These are phyloP conservation scores for Pichia sp. DNA, from an alignment of 1,139 yeast species.

Conservation along the genomic window DNA sequence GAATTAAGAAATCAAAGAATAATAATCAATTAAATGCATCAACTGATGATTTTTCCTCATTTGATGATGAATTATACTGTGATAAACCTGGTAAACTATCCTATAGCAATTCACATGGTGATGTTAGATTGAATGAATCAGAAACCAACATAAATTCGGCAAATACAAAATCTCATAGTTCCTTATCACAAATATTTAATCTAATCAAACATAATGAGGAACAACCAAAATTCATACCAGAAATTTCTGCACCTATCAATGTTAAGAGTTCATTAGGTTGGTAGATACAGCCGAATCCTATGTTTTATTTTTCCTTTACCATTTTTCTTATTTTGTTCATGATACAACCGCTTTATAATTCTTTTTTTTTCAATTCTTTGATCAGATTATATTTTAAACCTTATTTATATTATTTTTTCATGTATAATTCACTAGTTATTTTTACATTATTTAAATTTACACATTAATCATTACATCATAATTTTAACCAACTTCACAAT, in stretches of 20 bases:
- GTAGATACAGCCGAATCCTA: slow-evolving; percentile 20
- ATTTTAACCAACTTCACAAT: slow-evolving; percentile 1
- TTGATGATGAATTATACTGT: slow-evolving; percentile 3
- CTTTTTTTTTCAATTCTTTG: not conserved
- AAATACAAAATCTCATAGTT: slow-evolving; percentile 1
- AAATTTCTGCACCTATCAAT: slow-evolving; percentile 43
- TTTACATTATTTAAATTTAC: not conserved
- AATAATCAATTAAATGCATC: not conserved
- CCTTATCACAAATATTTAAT: slow-evolving; percentile 10
- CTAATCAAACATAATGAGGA: slow-evolving; percentile 15
- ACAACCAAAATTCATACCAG: slow-evolving; percentile 29
- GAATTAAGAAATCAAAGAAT: slow-evolving; percentile 17
- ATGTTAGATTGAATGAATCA: slow-evolving; percentile 11
- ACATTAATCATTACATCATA: not conserved
- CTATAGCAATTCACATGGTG: slow-evolving; percentile 11
- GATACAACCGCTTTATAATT: not conserved
- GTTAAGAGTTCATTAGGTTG: slow-evolving; percentile 45
- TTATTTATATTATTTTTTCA: not conserved
- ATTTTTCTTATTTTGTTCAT: not conserved
- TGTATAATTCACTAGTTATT: not conserved
- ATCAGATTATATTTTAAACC: not conserved
- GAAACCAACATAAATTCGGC: not conserved
- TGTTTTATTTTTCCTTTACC: not conserved
- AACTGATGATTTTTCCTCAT: slow-evolving; percentile 7
- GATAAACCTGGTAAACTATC: not conserved